Conservation (phyloP, 305 asterid species). For the Fraxinus albicans region DNA sequence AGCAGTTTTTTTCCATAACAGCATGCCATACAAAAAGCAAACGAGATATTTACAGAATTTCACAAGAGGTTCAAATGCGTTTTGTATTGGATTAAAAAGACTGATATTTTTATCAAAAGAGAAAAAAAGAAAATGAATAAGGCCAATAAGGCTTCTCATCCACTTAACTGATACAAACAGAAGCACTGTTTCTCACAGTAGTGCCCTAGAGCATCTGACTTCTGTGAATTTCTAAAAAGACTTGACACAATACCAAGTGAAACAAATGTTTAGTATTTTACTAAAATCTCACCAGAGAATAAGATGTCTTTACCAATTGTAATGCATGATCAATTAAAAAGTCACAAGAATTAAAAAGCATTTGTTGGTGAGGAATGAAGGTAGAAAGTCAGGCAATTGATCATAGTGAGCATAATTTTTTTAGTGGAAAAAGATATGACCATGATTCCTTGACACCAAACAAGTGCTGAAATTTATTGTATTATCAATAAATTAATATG, state of each 20-base stretch:
- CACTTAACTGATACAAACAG: not conserved
- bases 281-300: not conserved
- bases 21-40: conserved; percentile 6
- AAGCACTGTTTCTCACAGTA: not conserved
- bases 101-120: not conserved
- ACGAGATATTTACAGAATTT: not conserved
- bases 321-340: not conserved
- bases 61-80: not conserved
- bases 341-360: not conserved
- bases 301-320: not conserved
- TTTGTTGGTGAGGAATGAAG: not conserved
- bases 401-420: not conserved
- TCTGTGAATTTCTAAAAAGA: not conserved
- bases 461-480: not conserved
- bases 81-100: not conserved
- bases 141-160: conserved; percentile 8
- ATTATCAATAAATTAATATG: conserved; percentile 4
- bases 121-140: not conserved
- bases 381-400: not conserved
- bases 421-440: not conserved
- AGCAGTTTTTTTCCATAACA: conserved; percentile 11
- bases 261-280: not conserved
- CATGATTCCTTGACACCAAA: not conserved
- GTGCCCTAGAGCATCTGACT: not conserved
- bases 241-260: not conserved